Evolutionary conservation across 2,329 filamentous ascomycete genomes (phyloP), one percentile per base, ranked within the genome.

Genomic region (Metarhizium anisopliae): DNA sequence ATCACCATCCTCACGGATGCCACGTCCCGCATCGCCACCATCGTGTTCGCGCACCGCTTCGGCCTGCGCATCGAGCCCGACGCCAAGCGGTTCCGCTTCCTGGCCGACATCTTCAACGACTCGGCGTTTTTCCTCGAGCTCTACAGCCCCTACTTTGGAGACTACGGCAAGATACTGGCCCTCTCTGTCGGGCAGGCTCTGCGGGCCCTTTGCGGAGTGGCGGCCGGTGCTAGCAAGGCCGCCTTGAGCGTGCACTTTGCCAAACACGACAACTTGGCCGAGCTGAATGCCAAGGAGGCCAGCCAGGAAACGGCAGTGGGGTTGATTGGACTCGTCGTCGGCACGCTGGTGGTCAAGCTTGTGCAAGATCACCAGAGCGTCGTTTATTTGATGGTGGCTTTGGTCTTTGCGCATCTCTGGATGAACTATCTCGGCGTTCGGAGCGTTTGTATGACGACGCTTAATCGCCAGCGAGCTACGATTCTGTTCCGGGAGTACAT

Each of bases 251-350:
- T 90, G 11, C 94, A 99, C 72, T 97, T 99, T 75, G 91, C 93
- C 8, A 83, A 79, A 61, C 84, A 85, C 67, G 89, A 90, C 42
- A 97, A 96, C 68, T 73, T 97, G 49, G 93, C 90, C 2, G 93
- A 97, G 70, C 78, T 99, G 56, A 97, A 96, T 72, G 92, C 93
- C 56, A 85, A 96, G 80, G 93, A 97, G 68, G 91, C 91, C 13
- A 95, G 89, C 61, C 94, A 97, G 73, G 94, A 97, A 72, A 97
- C 93, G 0, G 84, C 96, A 20, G 89, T 99, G 56, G 93, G 90
- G 2, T 77, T 97, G 30, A 59, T 96, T 38, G 94, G 94, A 2
- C 91, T 97, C 82, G 78, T 96, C 53, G 83, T 81, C 14, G 94
- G 94, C 1, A 94, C 86, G 51, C 58, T 95, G 2, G 84, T 96